phyloP scores from a whole-genome alignment of 495 filamentous ascomycete species.

The Darksidea phi region DNA sequence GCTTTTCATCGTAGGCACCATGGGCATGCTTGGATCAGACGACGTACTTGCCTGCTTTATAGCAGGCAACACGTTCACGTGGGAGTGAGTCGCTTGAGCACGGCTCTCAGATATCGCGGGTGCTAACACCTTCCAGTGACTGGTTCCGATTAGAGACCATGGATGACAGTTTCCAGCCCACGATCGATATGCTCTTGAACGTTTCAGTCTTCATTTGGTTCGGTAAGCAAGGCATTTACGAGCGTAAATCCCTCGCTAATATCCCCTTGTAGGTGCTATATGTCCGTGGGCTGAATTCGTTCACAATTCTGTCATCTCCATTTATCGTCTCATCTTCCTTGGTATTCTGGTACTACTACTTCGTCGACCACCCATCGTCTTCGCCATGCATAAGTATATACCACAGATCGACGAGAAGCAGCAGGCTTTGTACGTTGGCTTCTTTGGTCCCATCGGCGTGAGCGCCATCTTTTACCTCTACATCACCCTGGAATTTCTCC shows the following conservation, averaged over 20 bases:
- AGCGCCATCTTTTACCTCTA: slow-evolving; percentile 89
- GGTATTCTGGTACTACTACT: slow-evolving; percentile 79
- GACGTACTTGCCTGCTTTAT: slow-evolving; percentile 93
- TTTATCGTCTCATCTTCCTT: slow-evolving; percentile 73
- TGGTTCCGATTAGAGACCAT: slow-evolving; percentile 88
- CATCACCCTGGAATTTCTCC: slow-evolving; percentile 68
- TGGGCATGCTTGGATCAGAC: slow-evolving; percentile 86
- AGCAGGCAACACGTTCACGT: slow-evolving; percentile 86
- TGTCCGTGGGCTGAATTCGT: slow-evolving; percentile 77
- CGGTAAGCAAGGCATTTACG: slow-evolving; percentile 45
- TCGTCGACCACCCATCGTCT: slow-evolving; percentile 74
- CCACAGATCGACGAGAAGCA: slow-evolving; percentile 71
- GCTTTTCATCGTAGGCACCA: slow-evolving; percentile 82
- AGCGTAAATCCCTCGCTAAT: background rate
- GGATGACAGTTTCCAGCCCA: slow-evolving; percentile 87
- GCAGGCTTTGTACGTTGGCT: slow-evolving; percentile 82
- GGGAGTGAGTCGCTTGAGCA: slow-evolving; percentile 56
- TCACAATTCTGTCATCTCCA: slow-evolving; percentile 66
- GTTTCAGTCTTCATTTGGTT: slow-evolving; percentile 89
- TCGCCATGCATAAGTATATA: slow-evolving; percentile 71
- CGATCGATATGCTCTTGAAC: slow-evolving; percentile 85
- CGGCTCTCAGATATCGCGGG: background rate
- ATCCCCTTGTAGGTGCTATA: slow-evolving; percentile 50
- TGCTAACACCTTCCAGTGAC: slow-evolving; percentile 49
- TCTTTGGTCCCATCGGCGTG: slow-evolving; percentile 95